Conservation (phyloP, 441 rosid genomes). For the Capsella rubella region DNA sequence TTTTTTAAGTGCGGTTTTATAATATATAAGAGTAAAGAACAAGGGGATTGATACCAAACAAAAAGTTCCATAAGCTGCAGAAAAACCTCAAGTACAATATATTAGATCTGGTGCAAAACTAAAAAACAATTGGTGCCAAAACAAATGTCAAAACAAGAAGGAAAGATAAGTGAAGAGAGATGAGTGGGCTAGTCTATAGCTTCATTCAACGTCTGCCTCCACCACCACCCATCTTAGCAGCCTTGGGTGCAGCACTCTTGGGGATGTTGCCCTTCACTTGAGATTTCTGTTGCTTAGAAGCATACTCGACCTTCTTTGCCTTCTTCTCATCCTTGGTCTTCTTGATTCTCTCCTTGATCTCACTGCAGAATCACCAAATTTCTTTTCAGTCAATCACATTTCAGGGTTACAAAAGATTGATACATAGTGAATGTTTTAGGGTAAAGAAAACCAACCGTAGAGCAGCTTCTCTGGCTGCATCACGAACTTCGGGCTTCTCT, state of each 20-base stretch:
- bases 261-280: conserved; percentile 53
- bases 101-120: conserved; percentile 24
- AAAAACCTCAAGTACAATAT: conserved; percentile 27
- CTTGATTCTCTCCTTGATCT: conserved; percentile 84
- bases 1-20: neutral
- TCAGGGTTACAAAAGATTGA: neutral
- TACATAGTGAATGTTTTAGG: neutral
- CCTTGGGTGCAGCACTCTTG: conserved; percentile 55
- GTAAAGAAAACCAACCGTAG: conserved; percentile 58
- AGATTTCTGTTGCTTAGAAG: conserved; percentile 65
- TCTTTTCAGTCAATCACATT: neutral
- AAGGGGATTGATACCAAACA: neutral
- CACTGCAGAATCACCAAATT: conserved; percentile 47
- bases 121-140: conserved; percentile 15
- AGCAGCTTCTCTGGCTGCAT: conserved; percentile 90
- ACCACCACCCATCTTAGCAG: conserved; percentile 50
- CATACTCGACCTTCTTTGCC: conserved; percentile 76
- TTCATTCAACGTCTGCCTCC: conserved; percentile 53
- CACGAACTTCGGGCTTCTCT: conserved; percentile 91
- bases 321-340: conserved; percentile 88
- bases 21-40: neutral
- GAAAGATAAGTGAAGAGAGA: conserved; percentile 21
- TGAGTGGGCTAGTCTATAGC: conserved; percentile 29
- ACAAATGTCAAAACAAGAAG: conserved; percentile 21
- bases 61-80: conserved; percentile 27